Base-by-base conservation (phyloP, 2,329 filamentous ascomycete species). In the Ascochyta clinopodiicola region DNA sequence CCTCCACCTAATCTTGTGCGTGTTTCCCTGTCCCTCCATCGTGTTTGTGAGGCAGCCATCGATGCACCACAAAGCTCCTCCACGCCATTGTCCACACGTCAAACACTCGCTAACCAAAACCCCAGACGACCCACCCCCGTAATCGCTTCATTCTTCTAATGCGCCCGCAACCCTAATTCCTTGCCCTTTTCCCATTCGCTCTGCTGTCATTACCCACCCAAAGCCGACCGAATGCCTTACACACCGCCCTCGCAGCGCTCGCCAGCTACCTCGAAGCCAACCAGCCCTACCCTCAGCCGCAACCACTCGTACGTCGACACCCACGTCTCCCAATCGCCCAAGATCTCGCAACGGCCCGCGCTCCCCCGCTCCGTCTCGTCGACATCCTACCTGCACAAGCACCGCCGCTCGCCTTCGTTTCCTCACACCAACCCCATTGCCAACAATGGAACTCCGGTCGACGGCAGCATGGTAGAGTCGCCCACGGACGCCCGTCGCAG, bases 191-290 rank as follows among this genome's bases (percentile, higher is more conserved):
- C 54, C 64, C 69, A 64, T 68, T 74, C 70, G 64, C 71, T 61
- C 69, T 62, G 66, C 70, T 67, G 64, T 60, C 48, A 32, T 56
- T 56, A 57, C 63, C 62, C 63, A 60, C 60, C 56, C 55, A 61
- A 72, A 77, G 72, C 68, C 73, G 74, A 70, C 74, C 77, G 84
- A 80, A 95, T 95, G 91, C 91, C 91, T 86, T 95, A 95, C 81
- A 95, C 91, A 77, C 90, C 91, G 58, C 91, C 91, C 61, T 86
- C 88, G 68, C 84, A 85, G 77, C 80, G 81, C 76, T 85, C 84
- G 66, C 84, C 84, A 75, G 79, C 80, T 68, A 79, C 81, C 64
- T 85, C 84, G 55, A 82, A 81, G 72, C 75, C 79, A 46, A 79
- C 73, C 67, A 83, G 80, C 62, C 82, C 81, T 61, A 75, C 72